Conservation (phyloP, 179 eudicot species). For the Silene coronaria region DNA sequence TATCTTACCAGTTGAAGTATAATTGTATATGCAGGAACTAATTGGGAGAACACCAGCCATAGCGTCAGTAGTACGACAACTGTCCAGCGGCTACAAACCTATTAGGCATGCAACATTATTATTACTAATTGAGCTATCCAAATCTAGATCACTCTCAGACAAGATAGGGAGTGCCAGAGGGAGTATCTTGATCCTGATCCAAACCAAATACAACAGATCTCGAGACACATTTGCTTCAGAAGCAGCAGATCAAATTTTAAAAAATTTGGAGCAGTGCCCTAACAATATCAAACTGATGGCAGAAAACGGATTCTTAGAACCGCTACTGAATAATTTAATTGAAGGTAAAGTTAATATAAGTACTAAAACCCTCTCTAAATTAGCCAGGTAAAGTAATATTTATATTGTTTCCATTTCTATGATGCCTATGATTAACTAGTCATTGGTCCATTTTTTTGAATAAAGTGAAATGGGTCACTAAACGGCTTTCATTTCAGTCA, state of each 20-base stretch:
- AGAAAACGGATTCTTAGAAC: constrained; percentile 73
- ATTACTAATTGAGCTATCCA: constrained; percentile 66
- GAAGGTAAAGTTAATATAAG: constrained; percentile 41
- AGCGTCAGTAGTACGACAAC: constrained; percentile 44
- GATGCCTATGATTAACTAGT: too few relatives aligned
- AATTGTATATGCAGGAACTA: constrained; percentile 40
- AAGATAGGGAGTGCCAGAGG: constrained; percentile 58
- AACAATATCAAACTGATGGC: constrained; percentile 72
- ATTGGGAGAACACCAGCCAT: constrained; percentile 47
- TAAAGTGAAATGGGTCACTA: too few relatives aligned
- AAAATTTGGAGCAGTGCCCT: constrained; percentile 53
- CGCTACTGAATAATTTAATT: constrained; percentile 52
- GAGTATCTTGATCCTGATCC: constrained; percentile 59
- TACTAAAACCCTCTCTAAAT: too few relatives aligned
- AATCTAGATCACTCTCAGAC: constrained; percentile 32
- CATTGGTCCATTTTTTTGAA: too few relatives aligned
- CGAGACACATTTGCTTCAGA: constrained; percentile 59
- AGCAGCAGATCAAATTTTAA: constrained; percentile 58
- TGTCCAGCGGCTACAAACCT: constrained; percentile 60
- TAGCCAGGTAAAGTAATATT: too few relatives aligned
- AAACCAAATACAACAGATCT: constrained; percentile 53
- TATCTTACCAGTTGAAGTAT: neutral
- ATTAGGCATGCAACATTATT: constrained; percentile 56
- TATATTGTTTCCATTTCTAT: too few relatives aligned
- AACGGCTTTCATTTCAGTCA: too few relatives aligned